Evolutionary conservation across 306 rosid species (phyloP), one percentile per base, ranked within the genome.

Genomic region (Quercus suber): DNA sequence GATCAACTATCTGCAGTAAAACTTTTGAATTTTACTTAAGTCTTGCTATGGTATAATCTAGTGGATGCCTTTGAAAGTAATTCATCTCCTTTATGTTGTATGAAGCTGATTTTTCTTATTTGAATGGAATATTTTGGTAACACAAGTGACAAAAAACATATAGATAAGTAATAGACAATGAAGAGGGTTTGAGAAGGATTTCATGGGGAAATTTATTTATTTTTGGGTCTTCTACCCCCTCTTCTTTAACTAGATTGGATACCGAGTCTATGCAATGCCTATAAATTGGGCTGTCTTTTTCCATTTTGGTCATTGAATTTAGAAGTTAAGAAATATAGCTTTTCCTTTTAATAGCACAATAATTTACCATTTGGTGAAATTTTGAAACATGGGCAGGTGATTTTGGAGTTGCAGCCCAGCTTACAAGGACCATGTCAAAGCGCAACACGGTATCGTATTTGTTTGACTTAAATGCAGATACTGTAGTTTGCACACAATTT

Each of bases 371-470:
- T 41, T 7, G 45, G 45, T 41, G 45, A 31, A 73, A 70, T 67
- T 69, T 88, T 69, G 71, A 53, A 77, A 80, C 79, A 23, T 76
- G 89, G 79, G 76, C 94, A 95, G 99, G 99, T 69, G 99, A 95
- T 87, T 95, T 95, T 87, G 99, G 99, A 74, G 99, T 95, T 85
- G 98, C 99, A 55, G 99, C 99, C 0, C 99, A 95, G 80, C 97
- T 95, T 52, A 95, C 99, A 25, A 89, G 99, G 91, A 95, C 99
- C 77, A 95, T 95, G 99, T 95, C 99, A 75, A 95, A 95, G 93
- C 98, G 99, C 81, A 95, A 95, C 77, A 93, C 99, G 85, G 99
- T 95, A 95, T 61, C 81, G 74, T 59, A 58, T 77, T 69, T 52
- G 41, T 78, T 69, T 82, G 31, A 31, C 68, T 49, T 25, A 45